Evolutionary conservation across 2,329 filamentous ascomycete species (phyloP).

Genomic region (Hypoxylon rubiginosum): DNA sequence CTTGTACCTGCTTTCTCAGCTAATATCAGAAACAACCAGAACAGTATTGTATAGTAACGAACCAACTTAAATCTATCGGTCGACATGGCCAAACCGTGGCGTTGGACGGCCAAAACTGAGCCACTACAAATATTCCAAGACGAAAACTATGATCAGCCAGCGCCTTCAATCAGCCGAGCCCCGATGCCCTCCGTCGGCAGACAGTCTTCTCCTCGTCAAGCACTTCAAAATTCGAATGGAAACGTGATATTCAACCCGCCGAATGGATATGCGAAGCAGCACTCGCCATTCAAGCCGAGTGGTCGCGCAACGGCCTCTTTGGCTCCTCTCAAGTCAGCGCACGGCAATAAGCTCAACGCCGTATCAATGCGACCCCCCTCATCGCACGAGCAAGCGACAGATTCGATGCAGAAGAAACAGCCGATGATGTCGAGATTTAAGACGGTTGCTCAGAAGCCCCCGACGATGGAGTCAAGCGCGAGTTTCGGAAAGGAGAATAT

Average conservation of each 20-base stretch:
- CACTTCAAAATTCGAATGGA: conserved; percentile 65
- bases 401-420: conserved; percentile 77
- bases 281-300: conserved; percentile 77
- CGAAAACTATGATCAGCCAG: conserved; percentile 60
- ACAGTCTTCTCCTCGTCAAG: conserved; percentile 58
- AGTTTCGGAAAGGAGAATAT: conserved; percentile 69
- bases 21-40: conserved; percentile 31
- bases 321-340: conserved; percentile 67
- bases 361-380: conserved; percentile 76
- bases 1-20: conserved; percentile 20
- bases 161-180: conserved; percentile 67
- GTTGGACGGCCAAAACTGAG: conserved; percentile 61
- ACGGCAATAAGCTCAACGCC: conserved; percentile 74
- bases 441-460: conserved; percentile 67
- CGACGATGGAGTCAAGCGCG: conserved; percentile 60
- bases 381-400: conserved; percentile 67
- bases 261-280: conserved; percentile 63
- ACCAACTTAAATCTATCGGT: conserved; percentile 50
- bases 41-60: conserved; percentile 23
- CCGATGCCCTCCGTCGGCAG: conserved; percentile 67
- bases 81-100: conserved; percentile 67
- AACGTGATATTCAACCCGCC: conserved; percentile 78
- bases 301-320: conserved; percentile 69
- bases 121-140: conserved; percentile 67
- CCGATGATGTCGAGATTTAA: conserved; percentile 71